Conservation (phyloP, 495 filamentous ascomycete species). For the Talaromyces adpressus region DNA sequence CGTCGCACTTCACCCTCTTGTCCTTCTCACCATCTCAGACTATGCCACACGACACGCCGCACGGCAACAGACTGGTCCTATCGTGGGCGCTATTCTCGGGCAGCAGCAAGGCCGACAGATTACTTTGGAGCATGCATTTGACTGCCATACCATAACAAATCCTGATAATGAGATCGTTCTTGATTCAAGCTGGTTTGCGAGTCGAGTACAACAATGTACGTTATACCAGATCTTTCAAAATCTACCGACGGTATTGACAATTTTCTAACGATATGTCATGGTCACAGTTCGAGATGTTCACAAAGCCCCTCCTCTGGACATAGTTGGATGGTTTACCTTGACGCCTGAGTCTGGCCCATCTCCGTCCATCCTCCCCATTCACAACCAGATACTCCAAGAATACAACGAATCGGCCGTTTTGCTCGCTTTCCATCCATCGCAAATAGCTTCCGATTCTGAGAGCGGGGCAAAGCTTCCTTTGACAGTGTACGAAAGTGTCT, state of each 20-base stretch:
- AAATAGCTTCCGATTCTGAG: constrained; percentile 33
- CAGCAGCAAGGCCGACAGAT: constrained; percentile 86
- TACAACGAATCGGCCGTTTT: constrained; percentile 85
- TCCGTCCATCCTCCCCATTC: constrained; percentile 59
- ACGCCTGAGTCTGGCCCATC: constrained; percentile 66
- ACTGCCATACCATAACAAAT: constrained; percentile 50
- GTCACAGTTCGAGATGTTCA: constrained; percentile 78
- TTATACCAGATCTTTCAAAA: constrained; percentile 8
- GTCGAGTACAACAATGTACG: constrained; percentile 79
- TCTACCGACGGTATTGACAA: neutral
- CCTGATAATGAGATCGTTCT: constrained; percentile 46
- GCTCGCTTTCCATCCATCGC: constrained; percentile 72
- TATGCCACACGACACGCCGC: constrained; percentile 87
- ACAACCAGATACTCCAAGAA: constrained; percentile 62
- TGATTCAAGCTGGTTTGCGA: constrained; percentile 65
- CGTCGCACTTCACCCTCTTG: constrained; percentile 85
- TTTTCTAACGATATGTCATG: constrained; percentile 6
- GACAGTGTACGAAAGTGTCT: constrained; percentile 81
- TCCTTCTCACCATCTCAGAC: constrained; percentile 93
- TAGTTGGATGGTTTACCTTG: constrained; percentile 94
- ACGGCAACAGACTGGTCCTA: constrained; percentile 62
- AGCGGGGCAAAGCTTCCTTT: constrained; percentile 77
- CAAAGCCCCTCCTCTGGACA: constrained; percentile 70
- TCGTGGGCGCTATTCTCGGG: constrained; percentile 82
- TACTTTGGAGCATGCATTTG: constrained; percentile 88